Percentiles rank a stretch among this genome's conserved stretches.
These are phyloP conservation scores for Spathaspora hagerdaliae DNA, from an alignment of 805 yeast species.

Conservation along the genomic window DNA sequence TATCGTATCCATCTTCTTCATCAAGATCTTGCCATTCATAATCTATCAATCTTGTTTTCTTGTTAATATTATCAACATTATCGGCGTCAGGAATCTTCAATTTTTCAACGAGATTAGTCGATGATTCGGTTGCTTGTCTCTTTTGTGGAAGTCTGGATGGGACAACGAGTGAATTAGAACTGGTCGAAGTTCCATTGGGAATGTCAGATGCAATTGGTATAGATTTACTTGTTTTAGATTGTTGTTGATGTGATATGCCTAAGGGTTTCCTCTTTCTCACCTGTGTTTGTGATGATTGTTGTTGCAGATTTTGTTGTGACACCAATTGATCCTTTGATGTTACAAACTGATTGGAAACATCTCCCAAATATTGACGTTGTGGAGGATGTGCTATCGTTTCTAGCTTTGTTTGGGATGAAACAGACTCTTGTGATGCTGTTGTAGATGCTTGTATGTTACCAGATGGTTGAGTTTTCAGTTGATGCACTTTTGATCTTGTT, in stretches of 20 bases:
- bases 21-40: slow-evolving; percentile 72
- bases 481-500: slow-evolving; percentile 22
- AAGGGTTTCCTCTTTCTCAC: slow-evolving; percentile 25
- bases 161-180: slow-evolving; percentile 8
- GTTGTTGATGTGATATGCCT: slow-evolving; percentile 26
- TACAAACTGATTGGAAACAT: slow-evolving; percentile 32
- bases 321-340: slow-evolving; percentile 12
- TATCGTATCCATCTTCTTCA: slow-evolving; percentile 65
- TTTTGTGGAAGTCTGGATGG: slow-evolving; percentile 42
- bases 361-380: slow-evolving; percentile 29
- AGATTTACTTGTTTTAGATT: slow-evolving; percentile 1
- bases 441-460: slow-evolving; percentile 1
- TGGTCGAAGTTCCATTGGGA: background rate
- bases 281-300: background rate
- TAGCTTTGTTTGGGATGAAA: background rate
- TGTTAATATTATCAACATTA: slow-evolving; percentile 16
- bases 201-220: slow-evolving; percentile 7
- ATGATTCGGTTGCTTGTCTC: slow-evolving; percentile 54
- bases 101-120: slow-evolving; percentile 41
- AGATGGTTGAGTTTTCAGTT: background rate
- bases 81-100: slow-evolving; percentile 11
- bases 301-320: background rate
- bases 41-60: slow-evolving; percentile 37
- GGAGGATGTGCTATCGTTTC: background rate
- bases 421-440: background rate